Evolutionary conservation across 257 asterid genomes (phyloP), one percentile per base, ranked within the genome.

Genomic region (Schizonepeta tenuifolia): DNA sequence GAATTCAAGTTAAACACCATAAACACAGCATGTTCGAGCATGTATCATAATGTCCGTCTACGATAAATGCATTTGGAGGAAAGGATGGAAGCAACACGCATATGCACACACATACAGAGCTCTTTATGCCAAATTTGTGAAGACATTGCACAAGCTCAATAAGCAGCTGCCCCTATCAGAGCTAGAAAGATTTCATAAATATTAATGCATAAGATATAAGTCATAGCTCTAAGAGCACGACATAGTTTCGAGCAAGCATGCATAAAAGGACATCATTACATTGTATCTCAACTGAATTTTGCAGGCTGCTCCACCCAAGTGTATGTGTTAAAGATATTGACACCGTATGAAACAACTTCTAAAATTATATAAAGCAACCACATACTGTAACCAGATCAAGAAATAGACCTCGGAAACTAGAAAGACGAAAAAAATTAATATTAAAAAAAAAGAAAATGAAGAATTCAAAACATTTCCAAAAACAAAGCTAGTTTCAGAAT

Each of bases 1-100:
- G 44, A 46, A 35, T 14, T 75, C 17, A 44, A 49, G 47, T 35
- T n/a, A 62, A 55, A 56, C 62, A 40, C 7, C 65, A 65, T 44
- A 43, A 4, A 40, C 24, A 50, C 7, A n/a, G 64, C 26, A 74
- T 21, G 60, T 67, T 58, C 26, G 21, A 18, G 62, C 22, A 20
- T 7, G 5, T 5, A 3, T 17, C 10, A 9, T 15, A 9, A 54
- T 35, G 17, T n/a, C n/a, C 5, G 65, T 21, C 50, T 60, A 13
- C 12, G 54, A 50, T n/a, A 13, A 47, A 47, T 38, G 17, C 40
- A 22, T 54, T 12, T 51, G 40, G 8, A 47, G 7, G 54, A 1
- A 47, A 47, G 7, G 43, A 73, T 63, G 77, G 53, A 50, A 26
- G 8, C 36, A 41, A 50, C 28, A 31, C 35, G 9, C 7, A 50